Evolutionary conservation across 2,329 filamentous ascomycete genomes (phyloP).

Genomic region (Aureobasidium sp.): DNA sequence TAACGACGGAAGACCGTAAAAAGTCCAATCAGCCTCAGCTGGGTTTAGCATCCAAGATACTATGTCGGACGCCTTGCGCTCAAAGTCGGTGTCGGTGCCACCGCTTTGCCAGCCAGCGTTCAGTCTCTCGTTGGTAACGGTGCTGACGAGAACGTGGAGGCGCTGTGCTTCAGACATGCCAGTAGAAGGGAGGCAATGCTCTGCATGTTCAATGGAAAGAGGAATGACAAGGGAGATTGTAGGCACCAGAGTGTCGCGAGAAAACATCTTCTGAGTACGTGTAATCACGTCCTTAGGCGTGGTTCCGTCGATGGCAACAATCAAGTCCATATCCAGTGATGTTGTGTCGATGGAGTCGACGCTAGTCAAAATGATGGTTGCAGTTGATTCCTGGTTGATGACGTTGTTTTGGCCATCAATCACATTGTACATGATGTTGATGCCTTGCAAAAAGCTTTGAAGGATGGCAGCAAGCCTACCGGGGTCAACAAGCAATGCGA

Average conservation of each 20-base stretch:
- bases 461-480: conserved; percentile 24
- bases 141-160: conserved; percentile 30
- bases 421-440: conserved; percentile 13
- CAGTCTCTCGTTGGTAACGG: conserved; percentile 25
- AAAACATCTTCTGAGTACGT: not conserved
- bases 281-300: conserved; percentile 9
- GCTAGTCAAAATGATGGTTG: conserved; percentile 29
- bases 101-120: conserved; percentile 23
- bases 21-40: conserved; percentile 14
- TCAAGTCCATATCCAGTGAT: conserved; percentile 24
- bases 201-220: conserved; percentile 35
- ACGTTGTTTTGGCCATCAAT: conserved; percentile 14
- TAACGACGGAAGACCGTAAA: conserved; percentile 9
- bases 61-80: conserved; percentile 23
- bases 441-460: conserved; percentile 24
- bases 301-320: conserved; percentile 34
- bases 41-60: conserved; percentile 18
- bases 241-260: not conserved
- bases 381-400: conserved; percentile 3
- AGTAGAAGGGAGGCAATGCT: conserved; percentile 28
- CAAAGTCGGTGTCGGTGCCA: conserved; percentile 18
- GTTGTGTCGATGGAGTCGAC: conserved; percentile 18
- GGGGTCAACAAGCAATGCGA: conserved; percentile 24
- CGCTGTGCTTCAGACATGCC: conserved; percentile 19
- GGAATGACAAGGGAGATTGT: conserved; percentile 32